Evolutionary conservation across 805 yeast genomes (phyloP).

Genomic region (Metschnikowia noctiluminum): DNA sequence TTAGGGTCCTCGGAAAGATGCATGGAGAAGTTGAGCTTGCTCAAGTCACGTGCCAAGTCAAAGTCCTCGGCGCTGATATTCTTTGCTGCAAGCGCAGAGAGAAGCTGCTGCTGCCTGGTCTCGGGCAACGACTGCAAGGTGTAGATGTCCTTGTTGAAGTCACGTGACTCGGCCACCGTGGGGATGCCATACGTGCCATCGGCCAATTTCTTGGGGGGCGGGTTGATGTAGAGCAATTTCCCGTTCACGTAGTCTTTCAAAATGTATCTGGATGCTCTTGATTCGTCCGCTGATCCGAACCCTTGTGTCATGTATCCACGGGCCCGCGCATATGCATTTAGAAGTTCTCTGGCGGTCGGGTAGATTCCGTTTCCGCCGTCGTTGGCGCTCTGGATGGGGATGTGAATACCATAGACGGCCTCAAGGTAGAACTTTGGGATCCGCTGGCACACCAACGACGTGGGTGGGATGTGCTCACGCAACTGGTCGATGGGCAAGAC

Average conservation of each 20-base stretch:
- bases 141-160: slow-evolving; percentile 75
- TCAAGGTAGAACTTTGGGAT: slow-evolving; percentile 87
- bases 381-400: slow-evolving; percentile 65
- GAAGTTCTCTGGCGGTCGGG: slow-evolving; percentile 85
- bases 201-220: slow-evolving; percentile 70
- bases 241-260: slow-evolving; percentile 95
- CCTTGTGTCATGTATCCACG: slow-evolving; percentile 98
- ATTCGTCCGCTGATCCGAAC: slow-evolving; percentile 94
- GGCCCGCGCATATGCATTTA: slow-evolving; percentile 91
- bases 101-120: slow-evolving; percentile 67
- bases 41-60: slow-evolving; percentile 66
- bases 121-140: slow-evolving; percentile 64
- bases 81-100: slow-evolving; percentile 58
- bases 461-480: slow-evolving; percentile 88
- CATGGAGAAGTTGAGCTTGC: slow-evolving; percentile 72
- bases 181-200: slow-evolving; percentile 59
- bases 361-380: slow-evolving; percentile 83
- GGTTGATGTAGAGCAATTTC: slow-evolving; percentile 75
- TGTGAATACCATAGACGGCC: slow-evolving; percentile 89
- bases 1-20: slow-evolving; percentile 49
- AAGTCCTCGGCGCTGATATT: slow-evolving; percentile 50
- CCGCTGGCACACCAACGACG: slow-evolving; percentile 78
- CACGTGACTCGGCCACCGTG: slow-evolving; percentile 36
- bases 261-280: slow-evolving; percentile 88
- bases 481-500: slow-evolving; percentile 97